A percentile compares a stretch with the other conserved stretches of the same genome.
phyloP scores from a whole-genome alignment of 2,329 filamentous ascomycete genomes.

The Hysterium pulicare region DNA sequence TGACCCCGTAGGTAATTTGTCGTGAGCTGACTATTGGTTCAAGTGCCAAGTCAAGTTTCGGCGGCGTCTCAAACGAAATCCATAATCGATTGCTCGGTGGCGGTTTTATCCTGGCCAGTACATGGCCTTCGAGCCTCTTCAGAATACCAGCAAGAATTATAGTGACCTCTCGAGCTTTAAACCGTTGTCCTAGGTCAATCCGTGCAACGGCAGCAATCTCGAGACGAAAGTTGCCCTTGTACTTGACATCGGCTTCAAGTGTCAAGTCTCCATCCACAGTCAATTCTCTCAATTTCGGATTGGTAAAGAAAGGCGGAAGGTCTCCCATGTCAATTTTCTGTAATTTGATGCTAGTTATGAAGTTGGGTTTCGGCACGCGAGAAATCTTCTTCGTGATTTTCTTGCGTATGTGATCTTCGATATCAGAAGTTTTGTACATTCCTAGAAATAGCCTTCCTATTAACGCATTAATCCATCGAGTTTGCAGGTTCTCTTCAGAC shows the following conservation, averaged over 20 bases:
- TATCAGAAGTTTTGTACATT: conserved; percentile 76
- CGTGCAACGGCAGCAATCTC: conserved; percentile 91
- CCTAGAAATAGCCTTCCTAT: conserved; percentile 85
- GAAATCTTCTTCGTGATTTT: conserved; percentile 97
- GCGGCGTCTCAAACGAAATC: conserved; percentile 91
- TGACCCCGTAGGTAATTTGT: conserved; percentile 91
- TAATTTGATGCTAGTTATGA: conserved; percentile 81
- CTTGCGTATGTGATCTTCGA: conserved; percentile 73
- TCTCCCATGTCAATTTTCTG: conserved; percentile 83
- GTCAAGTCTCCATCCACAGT: conserved; percentile 88
- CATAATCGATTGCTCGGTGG: conserved; percentile 95
- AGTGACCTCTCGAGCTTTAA: conserved; percentile 87
- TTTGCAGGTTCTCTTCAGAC: conserved; percentile 85
- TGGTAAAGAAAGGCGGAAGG: conserved; percentile 82
- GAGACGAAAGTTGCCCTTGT: conserved; percentile 82
- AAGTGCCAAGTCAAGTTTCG: conserved; percentile 89
- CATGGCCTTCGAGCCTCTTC: conserved; percentile 80
- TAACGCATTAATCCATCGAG: conserved; percentile 89
- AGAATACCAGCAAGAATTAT: conserved; percentile 82
- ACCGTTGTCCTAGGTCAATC: conserved; percentile 82
- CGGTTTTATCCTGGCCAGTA: conserved; percentile 84
- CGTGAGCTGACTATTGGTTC: conserved; percentile 93
- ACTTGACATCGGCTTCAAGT: conserved; percentile 81
- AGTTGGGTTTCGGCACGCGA: conserved; percentile 84
- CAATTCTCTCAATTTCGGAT: conserved; percentile 81